These are phyloP conservation scores for Fomitopsis schrenkii DNA, from an alignment of 1,284 basidiomycete genomes.

Conservation along the genomic window DNA sequence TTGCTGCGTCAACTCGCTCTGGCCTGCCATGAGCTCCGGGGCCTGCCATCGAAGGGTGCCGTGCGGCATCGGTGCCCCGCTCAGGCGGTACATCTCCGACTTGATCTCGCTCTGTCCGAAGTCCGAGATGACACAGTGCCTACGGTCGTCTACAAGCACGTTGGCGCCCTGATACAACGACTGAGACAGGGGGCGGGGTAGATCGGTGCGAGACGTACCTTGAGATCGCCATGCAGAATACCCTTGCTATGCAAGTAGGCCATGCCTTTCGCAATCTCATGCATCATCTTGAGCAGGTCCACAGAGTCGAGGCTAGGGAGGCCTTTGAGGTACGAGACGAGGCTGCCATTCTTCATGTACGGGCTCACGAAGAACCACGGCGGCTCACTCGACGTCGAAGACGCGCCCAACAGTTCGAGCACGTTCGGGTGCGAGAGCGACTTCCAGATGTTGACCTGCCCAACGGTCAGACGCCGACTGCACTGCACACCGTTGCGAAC, in stretches of 20 bases:
- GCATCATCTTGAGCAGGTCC: conserved; percentile 55
- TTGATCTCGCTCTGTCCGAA: conserved; percentile 80
- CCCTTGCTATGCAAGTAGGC: conserved; percentile 63
- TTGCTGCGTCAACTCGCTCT: conserved; percentile 45
- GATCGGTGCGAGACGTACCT: conserved; percentile 34
- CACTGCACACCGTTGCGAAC: background rate
- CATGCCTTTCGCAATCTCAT: conserved; percentile 76
- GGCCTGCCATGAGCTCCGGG: conserved; percentile 63
- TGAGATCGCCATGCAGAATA: conserved; percentile 72
- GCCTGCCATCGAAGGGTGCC: conserved; percentile 71
- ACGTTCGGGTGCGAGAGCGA: conserved; percentile 36
- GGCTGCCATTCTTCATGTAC: conserved; percentile 42
- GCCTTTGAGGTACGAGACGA: conserved; percentile 44
- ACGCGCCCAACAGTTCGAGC: conserved; percentile 39
- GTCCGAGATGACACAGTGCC: conserved; percentile 68
- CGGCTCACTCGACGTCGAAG: conserved; percentile 34
- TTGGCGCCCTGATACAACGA: conserved; percentile 52
- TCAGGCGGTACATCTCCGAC: conserved; percentile 59
- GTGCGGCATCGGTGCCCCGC: conserved; percentile 45
- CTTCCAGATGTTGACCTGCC: conserved; percentile 33
- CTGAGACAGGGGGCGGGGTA: background rate
- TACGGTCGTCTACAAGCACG: conserved; percentile 64
- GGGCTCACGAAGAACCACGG: conserved; percentile 57
- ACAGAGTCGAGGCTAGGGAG: conserved; percentile 26
- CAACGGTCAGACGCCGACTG: background rate